These are phyloP conservation scores for Oryza officinalis DNA, from an alignment of 176 grass and related monocot species.

Conservation along the genomic window DNA sequence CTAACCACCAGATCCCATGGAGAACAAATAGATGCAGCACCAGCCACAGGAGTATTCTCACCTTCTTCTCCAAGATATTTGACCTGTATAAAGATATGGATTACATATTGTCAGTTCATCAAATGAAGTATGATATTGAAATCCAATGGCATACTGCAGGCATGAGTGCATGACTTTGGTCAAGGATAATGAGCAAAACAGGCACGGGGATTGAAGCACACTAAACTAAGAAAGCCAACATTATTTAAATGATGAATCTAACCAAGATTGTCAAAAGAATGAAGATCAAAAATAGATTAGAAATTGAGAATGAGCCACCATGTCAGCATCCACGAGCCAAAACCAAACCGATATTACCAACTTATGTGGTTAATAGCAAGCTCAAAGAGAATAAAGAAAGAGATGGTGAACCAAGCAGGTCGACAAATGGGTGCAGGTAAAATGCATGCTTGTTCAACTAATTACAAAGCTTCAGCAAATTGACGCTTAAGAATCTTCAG, in stretches of 20 bases:
- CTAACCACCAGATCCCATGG: conserved; percentile 98
- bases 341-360: neutral
- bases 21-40: conserved; percentile 87
- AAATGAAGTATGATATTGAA: conserved; percentile 6
- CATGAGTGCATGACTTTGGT: neutral
- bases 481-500: neutral
- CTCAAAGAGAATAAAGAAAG: conserved; percentile 21
- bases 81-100: conserved; percentile 60
- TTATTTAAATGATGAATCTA: conserved; percentile 5
- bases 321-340: neutral
- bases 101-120: conserved; percentile 39
- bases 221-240: neutral
- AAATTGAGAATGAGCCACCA: neutral
- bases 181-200: conserved; percentile 6
- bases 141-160: conserved; percentile 2
- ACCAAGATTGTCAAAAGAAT: neutral
- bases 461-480: conserved; percentile 9
- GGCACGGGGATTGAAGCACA: neutral
- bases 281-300: conserved; percentile 5
- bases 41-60: conserved; percentile 82
- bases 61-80: conserved; percentile 99
- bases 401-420: neutral
- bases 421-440: neutral
- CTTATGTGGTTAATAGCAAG: neutral
- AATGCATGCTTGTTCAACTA: neutral